A percentile compares a stretch with the other conserved stretches of the same genome.
Conservation (phyloP, 495 filamentous ascomycete genomes). For the Daldinia caldariorum region DNA sequence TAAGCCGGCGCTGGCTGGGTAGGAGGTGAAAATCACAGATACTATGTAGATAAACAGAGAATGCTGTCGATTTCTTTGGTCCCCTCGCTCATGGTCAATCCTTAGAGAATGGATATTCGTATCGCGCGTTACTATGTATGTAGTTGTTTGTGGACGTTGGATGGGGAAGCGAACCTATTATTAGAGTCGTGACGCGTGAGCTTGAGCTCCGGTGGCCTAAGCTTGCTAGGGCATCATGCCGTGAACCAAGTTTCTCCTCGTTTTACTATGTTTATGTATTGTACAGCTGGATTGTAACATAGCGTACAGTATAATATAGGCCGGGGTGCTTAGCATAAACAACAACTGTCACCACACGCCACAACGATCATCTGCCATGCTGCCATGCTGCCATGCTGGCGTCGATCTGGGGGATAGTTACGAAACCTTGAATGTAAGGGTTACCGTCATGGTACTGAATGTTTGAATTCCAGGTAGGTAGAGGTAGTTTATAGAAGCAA, state of each 20-base stretch:
- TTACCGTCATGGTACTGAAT: slow-evolving; percentile 9
- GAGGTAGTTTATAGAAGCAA: background rate
- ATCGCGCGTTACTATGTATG: slow-evolving; percentile 16
- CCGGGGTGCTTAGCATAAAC: slow-evolving; percentile 29
- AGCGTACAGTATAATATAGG: slow-evolving; percentile 12
- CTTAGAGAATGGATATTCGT: slow-evolving; percentile 13
- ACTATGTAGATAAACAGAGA: slow-evolving; percentile 17
- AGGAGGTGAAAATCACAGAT: slow-evolving; percentile 19
- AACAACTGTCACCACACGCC: slow-evolving; percentile 38
- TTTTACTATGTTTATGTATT: too few relatives aligned
- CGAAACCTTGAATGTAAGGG: slow-evolving; percentile 32
- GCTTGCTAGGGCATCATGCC: slow-evolving; percentile 17
- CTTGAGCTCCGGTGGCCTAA: slow-evolving; percentile 6
- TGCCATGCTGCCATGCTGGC: slow-evolving; percentile 41
- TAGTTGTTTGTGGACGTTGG: slow-evolving; percentile 13
- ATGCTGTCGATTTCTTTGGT: background rate
- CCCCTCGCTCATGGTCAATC: background rate
- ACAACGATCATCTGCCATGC: slow-evolving; percentile 43
- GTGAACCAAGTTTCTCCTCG: slow-evolving; percentile 30
- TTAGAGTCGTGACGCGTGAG: slow-evolving; percentile 30
- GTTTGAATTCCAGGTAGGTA: slow-evolving; percentile 5
- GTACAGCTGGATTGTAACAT: slow-evolving; percentile 26
- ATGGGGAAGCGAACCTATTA: slow-evolving; percentile 32
- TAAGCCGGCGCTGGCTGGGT: slow-evolving; percentile 17
- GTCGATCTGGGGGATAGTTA: slow-evolving; percentile 40